Evolutionary conservation across 306 rosid genomes (phyloP).

Genomic region (Datisca glomerata): DNA sequence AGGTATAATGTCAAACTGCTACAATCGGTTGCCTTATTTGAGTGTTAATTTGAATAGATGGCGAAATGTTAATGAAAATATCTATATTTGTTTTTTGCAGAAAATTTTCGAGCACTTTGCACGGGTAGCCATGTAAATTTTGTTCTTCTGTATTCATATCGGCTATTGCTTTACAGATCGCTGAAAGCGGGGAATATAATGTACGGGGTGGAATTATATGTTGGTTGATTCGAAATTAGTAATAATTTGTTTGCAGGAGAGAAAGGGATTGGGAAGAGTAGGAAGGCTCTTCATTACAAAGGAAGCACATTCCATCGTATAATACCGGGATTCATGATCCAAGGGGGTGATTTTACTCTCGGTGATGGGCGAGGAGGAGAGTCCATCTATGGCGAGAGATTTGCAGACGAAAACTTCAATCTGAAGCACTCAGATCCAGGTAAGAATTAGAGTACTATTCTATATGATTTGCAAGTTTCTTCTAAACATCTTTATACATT

Average conservation of each 20-base stretch:
- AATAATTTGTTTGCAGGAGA: slow-evolving; percentile 51
- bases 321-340: slow-evolving; percentile 77
- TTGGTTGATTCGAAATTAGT: too few relatives aligned
- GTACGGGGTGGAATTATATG: too few relatives aligned
- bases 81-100: slow-evolving; percentile 34
- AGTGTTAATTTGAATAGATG: not conserved
- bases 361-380: slow-evolving; percentile 91
- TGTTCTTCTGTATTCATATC: slow-evolving; percentile 12
- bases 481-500: too few relatives aligned
- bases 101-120: slow-evolving; percentile 81
- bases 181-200: too few relatives aligned
- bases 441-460: slow-evolving; percentile 16
- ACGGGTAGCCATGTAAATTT: slow-evolving; percentile 60
- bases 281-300: slow-evolving; percentile 60
- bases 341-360: slow-evolving; percentile 78
- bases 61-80: slow-evolving; percentile 7
- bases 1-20: slow-evolving; percentile 22
- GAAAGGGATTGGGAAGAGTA: slow-evolving; percentile 54
- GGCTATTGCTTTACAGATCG: too few relatives aligned
- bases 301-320: slow-evolving; percentile 76
- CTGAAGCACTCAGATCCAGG: slow-evolving; percentile 72
- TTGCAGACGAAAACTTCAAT: slow-evolving; percentile 78
- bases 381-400: slow-evolving; percentile 58
- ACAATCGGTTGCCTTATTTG: not conserved
- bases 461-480: too few relatives aligned